phyloP scores from a whole-genome alignment of 2,329 filamentous ascomycete genomes.

The Pseudogymnoascus sp. region DNA sequence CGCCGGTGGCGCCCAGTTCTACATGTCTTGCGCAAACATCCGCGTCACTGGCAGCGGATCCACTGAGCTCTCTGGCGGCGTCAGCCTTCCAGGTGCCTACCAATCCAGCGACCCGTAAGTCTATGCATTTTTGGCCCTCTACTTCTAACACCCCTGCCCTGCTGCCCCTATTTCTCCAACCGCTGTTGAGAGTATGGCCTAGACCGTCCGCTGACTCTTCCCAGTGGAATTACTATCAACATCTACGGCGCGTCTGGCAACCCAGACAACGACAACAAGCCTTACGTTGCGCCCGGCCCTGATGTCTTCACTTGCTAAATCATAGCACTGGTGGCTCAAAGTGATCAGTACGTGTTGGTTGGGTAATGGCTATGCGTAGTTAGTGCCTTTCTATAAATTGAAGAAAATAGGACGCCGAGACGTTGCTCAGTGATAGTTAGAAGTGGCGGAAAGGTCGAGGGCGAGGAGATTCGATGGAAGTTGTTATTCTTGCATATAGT shows the following conservation, averaged over 20 bases:
- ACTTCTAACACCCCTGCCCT: neutral
- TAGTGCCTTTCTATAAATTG: neutral
- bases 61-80: constrained; percentile 33
- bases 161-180: neutral
- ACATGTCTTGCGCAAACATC: constrained; percentile 35
- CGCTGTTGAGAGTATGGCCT: neutral
- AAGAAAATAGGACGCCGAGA: neutral
- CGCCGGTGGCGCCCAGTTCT: constrained; percentile 29
- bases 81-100: constrained; percentile 44
- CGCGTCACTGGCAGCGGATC: constrained; percentile 39
- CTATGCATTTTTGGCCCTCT: constrained; percentile 15
- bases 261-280: constrained; percentile 32
- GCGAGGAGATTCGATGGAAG: neutral
- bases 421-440: neutral
- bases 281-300: constrained; percentile 37
- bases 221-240: constrained; percentile 28
- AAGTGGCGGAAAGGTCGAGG: neutral
- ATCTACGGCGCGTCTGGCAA: constrained; percentile 34
- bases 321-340: neutral
- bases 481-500: constrained; percentile 8
- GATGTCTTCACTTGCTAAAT: constrained; percentile 27
- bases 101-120: constrained; percentile 40
- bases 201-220: constrained; percentile 17
- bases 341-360: too few relatives aligned
- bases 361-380: neutral